Conservation (phyloP, 2,329 filamentous ascomycete genomes). For the Atkinsonella hypoxylon region DNA sequence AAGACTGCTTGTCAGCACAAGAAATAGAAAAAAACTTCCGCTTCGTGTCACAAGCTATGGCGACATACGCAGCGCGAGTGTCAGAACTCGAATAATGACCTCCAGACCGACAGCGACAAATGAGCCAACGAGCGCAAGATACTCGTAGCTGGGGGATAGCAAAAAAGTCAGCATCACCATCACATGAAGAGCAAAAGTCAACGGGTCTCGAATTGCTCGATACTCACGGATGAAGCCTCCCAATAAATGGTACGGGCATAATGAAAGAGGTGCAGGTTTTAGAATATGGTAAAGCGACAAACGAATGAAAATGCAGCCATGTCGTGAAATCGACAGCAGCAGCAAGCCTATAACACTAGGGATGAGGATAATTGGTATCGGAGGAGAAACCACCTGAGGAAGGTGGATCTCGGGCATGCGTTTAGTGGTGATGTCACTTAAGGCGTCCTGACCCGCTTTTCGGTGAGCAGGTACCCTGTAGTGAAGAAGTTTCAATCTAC, state of each 20-base stretch:
- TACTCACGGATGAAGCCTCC: slow-evolving; percentile 39
- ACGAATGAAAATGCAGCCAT: neutral
- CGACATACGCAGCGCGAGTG: slow-evolving; percentile 68
- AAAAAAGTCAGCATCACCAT: neutral
- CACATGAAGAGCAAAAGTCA: slow-evolving; percentile 5
- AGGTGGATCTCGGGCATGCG: neutral
- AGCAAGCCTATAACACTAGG: neutral
- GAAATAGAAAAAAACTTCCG: slow-evolving; percentile 2
- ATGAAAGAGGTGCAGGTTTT: neutral
- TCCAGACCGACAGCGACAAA: slow-evolving; percentile 76
- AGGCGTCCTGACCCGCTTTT: neutral
- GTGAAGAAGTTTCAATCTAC: too few species aligned
- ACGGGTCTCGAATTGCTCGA: slow-evolving; percentile 1
- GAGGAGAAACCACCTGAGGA: neutral
- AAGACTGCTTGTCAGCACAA: slow-evolving; percentile 11
- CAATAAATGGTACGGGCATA: slow-evolving; percentile 42
- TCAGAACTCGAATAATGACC: slow-evolving; percentile 71
- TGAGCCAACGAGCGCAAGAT: slow-evolving; percentile 74
- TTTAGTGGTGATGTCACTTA: slow-evolving; percentile 8
- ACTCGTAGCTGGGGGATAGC: slow-evolving; percentile 53
- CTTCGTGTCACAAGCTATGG: slow-evolving; percentile 7
- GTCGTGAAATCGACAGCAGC: neutral
- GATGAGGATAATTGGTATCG: neutral
- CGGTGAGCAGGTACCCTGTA: neutral
- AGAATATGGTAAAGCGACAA: neutral